These are phyloP conservation scores for Botrytis tulipae DNA, from an alignment of 2,329 filamentous ascomycete species.

Conservation along the genomic window DNA sequence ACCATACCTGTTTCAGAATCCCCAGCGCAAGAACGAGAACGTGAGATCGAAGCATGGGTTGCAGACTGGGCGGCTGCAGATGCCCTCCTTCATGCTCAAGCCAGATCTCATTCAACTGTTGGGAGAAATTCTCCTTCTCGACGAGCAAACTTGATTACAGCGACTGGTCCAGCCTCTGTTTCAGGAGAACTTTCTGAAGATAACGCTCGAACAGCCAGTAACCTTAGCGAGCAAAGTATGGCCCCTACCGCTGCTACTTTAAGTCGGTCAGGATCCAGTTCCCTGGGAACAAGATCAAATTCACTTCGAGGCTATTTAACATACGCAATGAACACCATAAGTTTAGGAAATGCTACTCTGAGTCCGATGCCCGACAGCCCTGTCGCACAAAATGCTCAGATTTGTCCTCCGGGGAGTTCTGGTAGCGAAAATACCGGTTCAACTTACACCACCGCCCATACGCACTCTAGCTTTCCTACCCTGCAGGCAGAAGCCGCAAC, in stretches of 20 bases:
- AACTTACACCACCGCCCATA: constrained; percentile 37
- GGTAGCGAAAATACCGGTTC: constrained; percentile 27
- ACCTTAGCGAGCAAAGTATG: constrained; percentile 38
- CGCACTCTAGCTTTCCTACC: constrained; percentile 34
- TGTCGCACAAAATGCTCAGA: constrained; percentile 9
- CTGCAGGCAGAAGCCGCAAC: constrained; percentile 36
- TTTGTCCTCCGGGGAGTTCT: constrained; percentile 29
- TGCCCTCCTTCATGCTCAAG: constrained; percentile 35
- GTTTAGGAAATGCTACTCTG: constrained; percentile 25
- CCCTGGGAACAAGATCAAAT: constrained; percentile 34
- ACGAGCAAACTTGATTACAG: constrained; percentile 34
- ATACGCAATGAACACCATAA: constrained; percentile 34
- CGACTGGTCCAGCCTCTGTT: constrained; percentile 30
- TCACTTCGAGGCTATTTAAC: constrained; percentile 36
- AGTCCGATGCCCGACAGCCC: constrained; percentile 29
- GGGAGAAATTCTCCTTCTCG: constrained; percentile 38
- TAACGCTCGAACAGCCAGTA: constrained; percentile 37
- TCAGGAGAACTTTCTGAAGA: constrained; percentile 33
- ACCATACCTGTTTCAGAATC: constrained; percentile 30
- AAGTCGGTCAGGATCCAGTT: constrained; percentile 35
- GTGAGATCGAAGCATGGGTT: constrained; percentile 41
- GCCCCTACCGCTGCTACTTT: constrained; percentile 29
- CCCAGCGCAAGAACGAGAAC: constrained; percentile 34
- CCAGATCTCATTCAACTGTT: constrained; percentile 32
- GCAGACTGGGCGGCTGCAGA: constrained; percentile 40